phyloP scores from a whole-genome alignment of 129 eudicot species.

The Kitagawia praeruptora region DNA sequence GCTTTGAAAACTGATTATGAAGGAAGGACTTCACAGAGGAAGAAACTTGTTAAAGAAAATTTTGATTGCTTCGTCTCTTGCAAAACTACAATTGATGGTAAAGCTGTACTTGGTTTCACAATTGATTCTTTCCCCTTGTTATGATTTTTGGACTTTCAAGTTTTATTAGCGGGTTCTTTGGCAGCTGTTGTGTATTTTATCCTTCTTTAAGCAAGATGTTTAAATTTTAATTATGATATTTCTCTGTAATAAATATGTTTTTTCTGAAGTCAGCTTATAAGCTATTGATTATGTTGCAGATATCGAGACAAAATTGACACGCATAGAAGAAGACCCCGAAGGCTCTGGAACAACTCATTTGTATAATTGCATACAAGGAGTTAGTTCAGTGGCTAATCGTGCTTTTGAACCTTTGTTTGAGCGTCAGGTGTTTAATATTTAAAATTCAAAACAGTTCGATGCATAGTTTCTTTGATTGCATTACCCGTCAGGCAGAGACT shows the following conservation, averaged over 20 bases:
- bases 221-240: neutral
- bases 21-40: slow-evolving; percentile 88
- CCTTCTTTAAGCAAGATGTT: neutral
- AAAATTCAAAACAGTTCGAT: slow-evolving; percentile 4
- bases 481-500: slow-evolving; percentile 1
- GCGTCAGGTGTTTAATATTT: slow-evolving; percentile 71
- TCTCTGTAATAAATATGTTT: neutral
- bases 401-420: slow-evolving; percentile 93
- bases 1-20: slow-evolving; percentile 77
- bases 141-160: neutral
- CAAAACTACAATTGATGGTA: slow-evolving; percentile 98
- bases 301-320: slow-evolving; percentile 83
- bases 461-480: neutral
- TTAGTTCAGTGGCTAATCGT: slow-evolving; percentile 77
- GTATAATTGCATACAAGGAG: slow-evolving; percentile 68
- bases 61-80: slow-evolving; percentile 99
- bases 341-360: slow-evolving; percentile 91
- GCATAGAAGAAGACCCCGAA: slow-evolving; percentile 97
- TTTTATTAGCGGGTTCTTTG: neutral
- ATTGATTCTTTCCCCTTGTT: neutral
- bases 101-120: slow-evolving; percentile 15
- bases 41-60: slow-evolving; percentile 91
- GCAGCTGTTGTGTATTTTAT: slow-evolving; percentile 5
- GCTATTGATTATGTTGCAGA: slow-evolving; percentile 38
- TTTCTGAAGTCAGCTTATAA: neutral